A percentile compares a stretch with the other conserved stretches of the same genome.
Evolutionary conservation across 495 filamentous ascomycete genomes (phyloP).

Genomic region (Bryoglossum gracile): DNA sequence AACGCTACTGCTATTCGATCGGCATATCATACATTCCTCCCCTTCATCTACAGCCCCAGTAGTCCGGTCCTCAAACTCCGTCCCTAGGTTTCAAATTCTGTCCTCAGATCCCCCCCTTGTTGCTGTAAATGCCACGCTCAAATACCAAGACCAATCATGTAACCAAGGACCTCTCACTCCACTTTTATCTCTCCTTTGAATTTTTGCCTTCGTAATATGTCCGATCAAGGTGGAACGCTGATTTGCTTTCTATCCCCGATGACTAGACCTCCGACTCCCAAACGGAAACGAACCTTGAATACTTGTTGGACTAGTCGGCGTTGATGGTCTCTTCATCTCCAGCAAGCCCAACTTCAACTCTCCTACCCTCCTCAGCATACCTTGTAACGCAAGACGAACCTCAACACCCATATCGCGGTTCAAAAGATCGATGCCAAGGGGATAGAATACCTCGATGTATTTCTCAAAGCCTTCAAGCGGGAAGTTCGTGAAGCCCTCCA

Average conservation of each 20-base stretch:
- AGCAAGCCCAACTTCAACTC: constrained; percentile 68
- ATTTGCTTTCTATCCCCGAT: neutral
- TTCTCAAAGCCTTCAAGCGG: constrained; percentile 73
- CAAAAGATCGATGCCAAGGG: constrained; percentile 75
- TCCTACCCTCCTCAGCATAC: constrained; percentile 69
- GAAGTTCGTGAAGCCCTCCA: constrained; percentile 89
- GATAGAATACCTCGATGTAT: constrained; percentile 77
- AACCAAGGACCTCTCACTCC: neutral
- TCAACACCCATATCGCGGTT: constrained; percentile 73
- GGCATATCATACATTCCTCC: too few relatives aligned
- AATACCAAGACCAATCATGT: constrained; percentile 8
- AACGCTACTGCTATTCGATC: too few relatives aligned
- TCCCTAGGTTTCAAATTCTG: too few relatives aligned
- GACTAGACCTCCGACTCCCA: constrained; percentile 18
- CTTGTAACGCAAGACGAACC: constrained; percentile 67
- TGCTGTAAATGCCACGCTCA: constrained; percentile 16
- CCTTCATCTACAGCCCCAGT: too few relatives aligned
- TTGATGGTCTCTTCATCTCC: constrained; percentile 20
- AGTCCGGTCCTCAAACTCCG: too few relatives aligned
- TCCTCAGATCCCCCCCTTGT: too few relatives aligned
- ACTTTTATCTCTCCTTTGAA: neutral
- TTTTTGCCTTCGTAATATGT: neutral
- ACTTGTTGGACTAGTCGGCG: constrained; percentile 37
- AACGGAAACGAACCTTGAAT: constrained; percentile 17
- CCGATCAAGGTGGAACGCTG: neutral